Evolutionary conservation across 148 eudicot species (phyloP).

Genomic region (Arctostaphylos glauca): DNA sequence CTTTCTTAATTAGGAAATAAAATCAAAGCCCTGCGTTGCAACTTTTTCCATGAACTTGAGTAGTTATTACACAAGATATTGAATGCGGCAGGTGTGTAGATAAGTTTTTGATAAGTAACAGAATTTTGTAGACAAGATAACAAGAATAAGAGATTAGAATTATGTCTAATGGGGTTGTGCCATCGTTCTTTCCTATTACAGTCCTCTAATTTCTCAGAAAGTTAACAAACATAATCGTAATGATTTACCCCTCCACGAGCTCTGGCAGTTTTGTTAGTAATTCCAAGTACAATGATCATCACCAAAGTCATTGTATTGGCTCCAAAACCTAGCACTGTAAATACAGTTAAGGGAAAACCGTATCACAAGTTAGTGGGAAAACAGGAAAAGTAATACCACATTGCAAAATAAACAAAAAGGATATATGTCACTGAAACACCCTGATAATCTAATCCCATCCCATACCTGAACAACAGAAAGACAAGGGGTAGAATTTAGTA

Average conservation of each 20-base stretch:
- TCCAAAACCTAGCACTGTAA: conserved; percentile 62
- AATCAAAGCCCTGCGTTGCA: neutral
- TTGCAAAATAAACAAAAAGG: conserved; percentile 32
- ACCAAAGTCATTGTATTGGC: conserved; percentile 43
- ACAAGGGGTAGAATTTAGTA: neutral
- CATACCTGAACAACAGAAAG: conserved; percentile 49
- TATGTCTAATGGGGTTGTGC: neutral
- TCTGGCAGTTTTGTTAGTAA: conserved; percentile 25
- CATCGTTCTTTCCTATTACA: neutral
- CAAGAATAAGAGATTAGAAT: neutral
- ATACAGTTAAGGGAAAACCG: conserved; percentile 29
- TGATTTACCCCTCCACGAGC: conserved; percentile 35
- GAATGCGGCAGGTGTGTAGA: neutral
- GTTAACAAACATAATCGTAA: neutral
- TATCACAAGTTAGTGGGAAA: neutral
- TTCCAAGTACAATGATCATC: conserved; percentile 34
- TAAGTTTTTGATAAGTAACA: neutral
- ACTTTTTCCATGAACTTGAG: neutral
- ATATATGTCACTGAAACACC: conserved; percentile 68
- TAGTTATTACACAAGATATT: neutral
- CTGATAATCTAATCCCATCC: conserved; percentile 55
- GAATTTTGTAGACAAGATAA: neutral
- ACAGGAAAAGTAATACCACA: conserved; percentile 2
- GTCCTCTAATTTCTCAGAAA: conserved; percentile 1
- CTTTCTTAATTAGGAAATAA: neutral